A percentile compares a stretch with the other conserved stretches of the same genome.
Conservation (phyloP, 441 rosid species). For the Croton laevigatus region DNA sequence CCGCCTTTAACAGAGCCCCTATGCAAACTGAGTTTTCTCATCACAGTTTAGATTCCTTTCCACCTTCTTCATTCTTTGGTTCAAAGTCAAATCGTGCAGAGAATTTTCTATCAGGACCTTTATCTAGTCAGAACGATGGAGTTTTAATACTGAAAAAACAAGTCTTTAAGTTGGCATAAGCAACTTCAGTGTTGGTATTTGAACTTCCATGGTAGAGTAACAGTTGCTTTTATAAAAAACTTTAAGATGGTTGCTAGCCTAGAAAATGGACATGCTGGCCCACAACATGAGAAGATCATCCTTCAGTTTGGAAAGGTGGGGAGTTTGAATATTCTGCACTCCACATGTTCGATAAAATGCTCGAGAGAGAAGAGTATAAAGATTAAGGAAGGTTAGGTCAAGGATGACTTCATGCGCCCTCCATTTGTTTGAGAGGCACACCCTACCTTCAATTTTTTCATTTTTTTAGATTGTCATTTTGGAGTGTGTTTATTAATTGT, state of each 20-base stretch:
- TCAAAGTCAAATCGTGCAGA: conserved; percentile 66
- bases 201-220: conserved; percentile 95
- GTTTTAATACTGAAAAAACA: conserved; percentile 68
- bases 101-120: conserved; percentile 48
- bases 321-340: no score
- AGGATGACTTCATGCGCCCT: no score
- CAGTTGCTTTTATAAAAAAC: conserved; percentile 95
- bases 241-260: conserved; percentile 91
- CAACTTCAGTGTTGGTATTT: conserved; percentile 99
- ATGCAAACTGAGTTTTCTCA: conserved; percentile 79
- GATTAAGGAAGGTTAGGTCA: no score
- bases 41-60: conserved; percentile 48
- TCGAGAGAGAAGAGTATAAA: no score
- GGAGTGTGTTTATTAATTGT: no score
- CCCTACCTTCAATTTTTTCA: no score
- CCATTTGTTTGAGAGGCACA: no score
- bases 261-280: conserved; percentile 56
- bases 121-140: conserved; percentile 45
- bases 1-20: conserved; percentile 78
- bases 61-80: conserved; percentile 69
- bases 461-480: no score
- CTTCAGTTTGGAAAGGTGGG: conserved; percentile 98
- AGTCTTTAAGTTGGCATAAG: conserved; percentile 94
- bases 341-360: no score
- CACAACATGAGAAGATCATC: conserved; percentile 82